A percentile compares a stretch with the other conserved stretches of the same genome.
phyloP scores from a whole-genome alignment of 164 flowering plant species.

The Magnolia kwangsiensis region DNA sequence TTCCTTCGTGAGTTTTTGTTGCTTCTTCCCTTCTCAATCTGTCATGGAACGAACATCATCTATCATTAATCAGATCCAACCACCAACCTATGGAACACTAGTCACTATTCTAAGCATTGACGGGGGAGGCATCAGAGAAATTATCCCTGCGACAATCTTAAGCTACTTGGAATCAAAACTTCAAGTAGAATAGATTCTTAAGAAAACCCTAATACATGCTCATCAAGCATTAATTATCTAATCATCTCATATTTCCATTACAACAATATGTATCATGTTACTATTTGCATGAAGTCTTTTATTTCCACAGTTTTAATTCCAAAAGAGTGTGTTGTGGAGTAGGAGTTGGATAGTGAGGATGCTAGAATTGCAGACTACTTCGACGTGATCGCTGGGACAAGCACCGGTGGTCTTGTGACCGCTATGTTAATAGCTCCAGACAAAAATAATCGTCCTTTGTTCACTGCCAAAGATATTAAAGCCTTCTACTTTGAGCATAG shows the following conservation, averaged over 20 bases:
- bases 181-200: neutral
- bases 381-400: conserved; percentile 18
- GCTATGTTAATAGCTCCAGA: conserved; percentile 13
- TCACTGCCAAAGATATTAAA: conserved; percentile 12
- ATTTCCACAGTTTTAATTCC: neutral
- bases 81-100: conserved; percentile 27
- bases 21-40: neutral
- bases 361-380: conserved; percentile 19
- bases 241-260: neutral
- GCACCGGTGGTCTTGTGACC: conserved; percentile 16
- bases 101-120: conserved; percentile 43
- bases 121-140: conserved; percentile 31
- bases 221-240: neutral
- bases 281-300: neutral
- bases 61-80: conserved; percentile 11
- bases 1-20: no score
- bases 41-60: neutral
- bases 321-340: neutral
- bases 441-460: conserved; percentile 11
- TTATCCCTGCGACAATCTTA: conserved; percentile 6
- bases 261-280: neutral
- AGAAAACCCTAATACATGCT: no score
- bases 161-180: conserved; percentile 4
- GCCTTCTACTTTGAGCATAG: conserved; percentile 13
- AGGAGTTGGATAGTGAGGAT: conserved; percentile 15